Base-by-base conservation (phyloP, 768 basidiomycete species). In the Lentinula guzmanii region DNA sequence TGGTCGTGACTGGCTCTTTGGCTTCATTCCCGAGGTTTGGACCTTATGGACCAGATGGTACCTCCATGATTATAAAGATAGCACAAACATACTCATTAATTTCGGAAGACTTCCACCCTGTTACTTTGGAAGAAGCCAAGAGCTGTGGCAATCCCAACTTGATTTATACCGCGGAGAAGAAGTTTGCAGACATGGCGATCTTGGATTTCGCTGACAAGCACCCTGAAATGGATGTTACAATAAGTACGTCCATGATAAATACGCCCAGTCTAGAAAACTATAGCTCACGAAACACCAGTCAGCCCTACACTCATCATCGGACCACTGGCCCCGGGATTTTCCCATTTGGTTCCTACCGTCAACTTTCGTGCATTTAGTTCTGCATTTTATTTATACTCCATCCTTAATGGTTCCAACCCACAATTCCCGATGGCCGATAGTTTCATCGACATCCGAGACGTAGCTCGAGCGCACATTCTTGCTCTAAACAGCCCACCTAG, bases 221-320 rank as follows among this genome's bases (percentile, higher is more conserved):
- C 28, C 57, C 57, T 34, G 41, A 58, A 18, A 58, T 58, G 31
- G 43, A 42, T 31, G 43, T 58, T 46, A 58, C 57, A 2, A 58
- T 58, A 3, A 58, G 57, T 58, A 58, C 6, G 57, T 58, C 28
- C 7, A 39, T n/a, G 55, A 72, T 61, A 70, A 2, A 24, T 28
- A 28, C 28, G 3, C 28, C 28, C 28, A 28, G 28, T 53, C 13
- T 73, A 67, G 34, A 72, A 65, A 70, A 13, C 21, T 3, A 8
- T 1, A 33, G 31, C 39, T 52, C 16, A 45, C 37, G 45, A 43
- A 8, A 42, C 11, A 9, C 10, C 41, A 71, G 70, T 72, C 35
- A 62, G 63, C 39, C 71, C 71, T 6, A 56, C 66, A 0, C 72
- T 61, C 60, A 61, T 70, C 51, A 66, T 66, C 33, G 70, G 71